Evolutionary conservation across 2,329 filamentous ascomycete genomes (phyloP).

Genomic region (Penicillium sp.): DNA sequence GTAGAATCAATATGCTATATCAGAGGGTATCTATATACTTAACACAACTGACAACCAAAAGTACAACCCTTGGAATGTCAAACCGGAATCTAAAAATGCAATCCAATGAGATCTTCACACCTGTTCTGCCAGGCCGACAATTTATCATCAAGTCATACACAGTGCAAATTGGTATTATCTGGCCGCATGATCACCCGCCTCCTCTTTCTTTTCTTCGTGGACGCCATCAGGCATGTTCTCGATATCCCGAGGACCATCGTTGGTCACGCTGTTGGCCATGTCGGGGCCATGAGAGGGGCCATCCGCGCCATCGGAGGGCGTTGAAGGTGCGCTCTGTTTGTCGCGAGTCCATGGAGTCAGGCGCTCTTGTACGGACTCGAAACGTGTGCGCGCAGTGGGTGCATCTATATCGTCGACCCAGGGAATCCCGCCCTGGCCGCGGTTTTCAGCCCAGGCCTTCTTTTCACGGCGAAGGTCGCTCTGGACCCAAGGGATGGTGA

Average conservation of each 20-base stretch:
- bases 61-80: not conserved
- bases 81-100: not conserved
- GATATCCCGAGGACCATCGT: not conserved
- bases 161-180: not conserved
- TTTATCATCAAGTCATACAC: not conserved
- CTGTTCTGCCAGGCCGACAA: not conserved
- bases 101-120: not conserved
- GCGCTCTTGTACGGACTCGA: slow-evolving; percentile 34
- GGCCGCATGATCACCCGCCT: not conserved
- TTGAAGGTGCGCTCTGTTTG: slow-evolving; percentile 25
- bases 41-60: not conserved
- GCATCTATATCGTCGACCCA: slow-evolving; percentile 38
- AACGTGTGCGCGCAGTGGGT: slow-evolving; percentile 35
- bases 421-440: slow-evolving; percentile 32
- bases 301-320: slow-evolving; percentile 15
- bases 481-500: slow-evolving; percentile 47
- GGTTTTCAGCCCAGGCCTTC: slow-evolving; percentile 38
- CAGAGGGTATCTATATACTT: not conserved
- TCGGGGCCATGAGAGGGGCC: slow-evolving; percentile 1
- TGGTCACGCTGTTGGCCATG: not conserved
- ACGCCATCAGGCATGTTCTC: not conserved
- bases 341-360: slow-evolving; percentile 29
- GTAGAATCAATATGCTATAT: not conserved
- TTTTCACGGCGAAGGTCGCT: slow-evolving; percentile 45
- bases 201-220: not conserved